These are phyloP conservation scores for Lichtheimia corymbifera DNA, from an alignment of 371 early-diverging fungal genomes.

Conservation along the genomic window DNA sequence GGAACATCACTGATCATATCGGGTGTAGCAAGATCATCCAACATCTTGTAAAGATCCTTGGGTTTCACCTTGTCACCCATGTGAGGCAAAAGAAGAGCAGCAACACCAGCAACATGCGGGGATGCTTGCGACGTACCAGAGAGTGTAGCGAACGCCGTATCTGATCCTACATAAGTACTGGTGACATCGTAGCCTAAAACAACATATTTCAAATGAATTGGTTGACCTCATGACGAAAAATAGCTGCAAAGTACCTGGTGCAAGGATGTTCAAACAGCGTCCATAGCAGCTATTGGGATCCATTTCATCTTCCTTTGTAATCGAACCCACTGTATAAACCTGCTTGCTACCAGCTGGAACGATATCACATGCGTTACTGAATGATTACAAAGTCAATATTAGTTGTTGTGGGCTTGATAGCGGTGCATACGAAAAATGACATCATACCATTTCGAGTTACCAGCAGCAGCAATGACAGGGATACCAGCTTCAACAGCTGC, in stretches of 20 bases:
- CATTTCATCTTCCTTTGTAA: conserved; percentile 46
- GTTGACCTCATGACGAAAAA: background rate
- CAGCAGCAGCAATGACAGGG: conserved; percentile 78
- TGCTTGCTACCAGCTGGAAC: conserved; percentile 65
- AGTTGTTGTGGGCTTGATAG: background rate
- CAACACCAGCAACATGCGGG: conserved; percentile 83
- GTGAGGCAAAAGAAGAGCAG: conserved; percentile 49
- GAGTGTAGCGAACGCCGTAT: conserved; percentile 44
- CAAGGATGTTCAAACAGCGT: conserved; percentile 61
- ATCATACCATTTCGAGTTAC: conserved; percentile 49
- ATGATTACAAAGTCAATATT: background rate
- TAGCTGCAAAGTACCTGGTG: conserved; percentile 40
- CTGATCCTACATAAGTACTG: conserved; percentile 38
- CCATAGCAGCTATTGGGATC: conserved; percentile 59
- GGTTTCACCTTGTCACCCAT: conserved; percentile 24
- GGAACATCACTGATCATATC: conserved; percentile 8
- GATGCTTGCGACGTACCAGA: conserved; percentile 82
- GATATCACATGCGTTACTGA: conserved; percentile 64
- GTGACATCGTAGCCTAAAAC: conserved; percentile 30
- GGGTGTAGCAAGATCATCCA: conserved; percentile 21
- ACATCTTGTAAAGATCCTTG: conserved; percentile 23
- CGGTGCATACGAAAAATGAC: background rate
- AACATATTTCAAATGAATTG: background rate
- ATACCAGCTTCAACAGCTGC: conserved; percentile 51
- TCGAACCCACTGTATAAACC: conserved; percentile 73